phyloP scores from a whole-genome alignment of 2,329 filamentous ascomycete genomes.

The Sporothrix pseudoabietina region DNA sequence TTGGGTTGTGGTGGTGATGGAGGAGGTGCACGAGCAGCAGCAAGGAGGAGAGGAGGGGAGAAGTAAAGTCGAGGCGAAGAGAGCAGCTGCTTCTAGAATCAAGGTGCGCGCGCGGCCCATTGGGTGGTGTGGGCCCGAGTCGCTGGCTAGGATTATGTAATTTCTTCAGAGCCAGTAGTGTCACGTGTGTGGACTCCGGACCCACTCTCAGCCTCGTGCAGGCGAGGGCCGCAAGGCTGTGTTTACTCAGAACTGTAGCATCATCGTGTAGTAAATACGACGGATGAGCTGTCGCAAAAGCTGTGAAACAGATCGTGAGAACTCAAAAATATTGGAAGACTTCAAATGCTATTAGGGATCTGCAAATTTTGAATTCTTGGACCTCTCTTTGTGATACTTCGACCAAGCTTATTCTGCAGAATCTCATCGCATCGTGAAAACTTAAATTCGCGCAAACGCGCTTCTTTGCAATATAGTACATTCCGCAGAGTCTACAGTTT shows the following conservation, averaged over 20 bases:
- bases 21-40: not conserved
- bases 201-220: conserved; percentile 14
- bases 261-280: not conserved
- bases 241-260: not conserved
- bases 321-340: no score
- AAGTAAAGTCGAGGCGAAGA: not conserved
- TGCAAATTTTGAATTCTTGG: not conserved
- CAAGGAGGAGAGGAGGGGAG: not conserved
- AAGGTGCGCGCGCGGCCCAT: not conserved
- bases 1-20: not conserved
- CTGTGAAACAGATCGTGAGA: no score
- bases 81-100: conserved; percentile 8
- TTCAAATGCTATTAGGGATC: no score
- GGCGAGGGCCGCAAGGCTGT: conserved; percentile 13
- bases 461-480: no score
- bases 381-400: not conserved
- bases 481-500: not conserved
- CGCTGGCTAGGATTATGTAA: not conserved
- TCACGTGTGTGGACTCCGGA: not conserved
- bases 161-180: not conserved
- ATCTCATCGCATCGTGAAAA: not conserved
- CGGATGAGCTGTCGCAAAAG: no score
- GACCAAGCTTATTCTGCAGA: not conserved
- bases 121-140: not conserved
- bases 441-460: not conserved